Evolutionary conservation across 495 filamentous ascomycete species (phyloP), one percentile per base, ranked within the genome.

Genomic region (Mytilinidion resinicola): DNA sequence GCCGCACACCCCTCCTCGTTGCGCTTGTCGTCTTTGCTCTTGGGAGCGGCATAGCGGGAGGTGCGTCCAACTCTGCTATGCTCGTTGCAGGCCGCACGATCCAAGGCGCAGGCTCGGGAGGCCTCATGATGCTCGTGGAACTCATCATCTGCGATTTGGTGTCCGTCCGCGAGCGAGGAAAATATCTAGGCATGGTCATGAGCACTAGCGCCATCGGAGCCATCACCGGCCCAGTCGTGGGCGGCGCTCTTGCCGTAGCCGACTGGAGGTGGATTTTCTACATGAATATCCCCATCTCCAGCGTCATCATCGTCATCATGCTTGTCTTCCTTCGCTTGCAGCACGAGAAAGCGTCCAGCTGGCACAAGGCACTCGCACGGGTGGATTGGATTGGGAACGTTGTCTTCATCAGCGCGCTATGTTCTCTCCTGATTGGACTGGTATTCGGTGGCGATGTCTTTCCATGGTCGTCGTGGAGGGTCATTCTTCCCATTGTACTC

Each of bases 61-160:
- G 51, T 7, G 53, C 67, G 9, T 51, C 55, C 5, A 52, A 42
- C 9, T 51, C 56, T 5, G 37, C 20, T 9, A 53, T 51, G 37
- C 48, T 70, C 39, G 57, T 76, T 35, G 69, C 59, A 15, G 75
- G 72, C 9, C 70, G 74, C 12, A 47, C 65, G 0, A 51, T 76
- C 34, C 74, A 76, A 58, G 75, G 75, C 0, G 52, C 73, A 10
- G 73, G 72, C 0, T 60, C 58, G 12, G 72, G 69, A 7, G 74
- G 71, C 1, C 65, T 76, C 34, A 62, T 63, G 15, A 49, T 65
- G 12, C 30, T 77, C 11, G 59, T 64, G 14, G 64, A 75, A 19
- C 61, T 75, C 14, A 66, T 76, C 43, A 55, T 76, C 14, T 58
- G 61, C 37, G 75, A 77, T 49, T 35, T 76, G 21, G 65, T 70